Evolutionary conservation across 805 yeast genomes (phyloP).

Genomic region (Saccharomycopsis sp.): DNA sequence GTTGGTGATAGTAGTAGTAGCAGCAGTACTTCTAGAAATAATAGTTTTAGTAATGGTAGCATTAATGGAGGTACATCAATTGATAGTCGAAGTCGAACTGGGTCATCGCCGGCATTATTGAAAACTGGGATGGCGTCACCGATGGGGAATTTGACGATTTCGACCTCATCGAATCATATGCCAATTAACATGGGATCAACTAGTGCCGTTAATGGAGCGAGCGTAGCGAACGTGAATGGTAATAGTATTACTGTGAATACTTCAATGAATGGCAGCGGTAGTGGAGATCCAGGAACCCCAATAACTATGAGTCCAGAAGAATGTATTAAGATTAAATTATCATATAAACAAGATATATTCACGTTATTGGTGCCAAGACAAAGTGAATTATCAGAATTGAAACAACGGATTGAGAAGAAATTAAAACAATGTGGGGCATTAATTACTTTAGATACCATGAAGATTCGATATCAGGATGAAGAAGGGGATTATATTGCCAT

Average conservation of each 20-base stretch:
- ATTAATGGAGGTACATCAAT: not conserved
- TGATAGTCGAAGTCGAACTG: conserved; percentile 5
- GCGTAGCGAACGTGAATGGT: conserved; percentile 23
- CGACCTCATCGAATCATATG: not conserved
- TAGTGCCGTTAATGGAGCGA: not conserved
- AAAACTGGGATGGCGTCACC: not conserved
- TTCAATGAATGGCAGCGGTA: conserved; percentile 25
- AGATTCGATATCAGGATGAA: conserved; percentile 82
- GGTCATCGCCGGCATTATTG: conserved; percentile 8
- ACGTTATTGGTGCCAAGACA: conserved; percentile 56
- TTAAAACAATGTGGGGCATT: conserved; percentile 45
- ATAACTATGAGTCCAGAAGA: conserved; percentile 30
- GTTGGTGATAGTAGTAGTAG: not conserved
- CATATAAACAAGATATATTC: conserved; percentile 46
- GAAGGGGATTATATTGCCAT: conserved; percentile 90
- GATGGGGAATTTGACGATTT: not conserved
- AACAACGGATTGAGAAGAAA: conserved; percentile 51
- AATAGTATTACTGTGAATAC: conserved; percentile 27
- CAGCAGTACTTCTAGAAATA: not conserved
- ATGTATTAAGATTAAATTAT: conserved; percentile 34
- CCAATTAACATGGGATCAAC: too few species aligned
- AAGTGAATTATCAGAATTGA: conserved; percentile 44
- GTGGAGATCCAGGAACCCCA: conserved; percentile 12
- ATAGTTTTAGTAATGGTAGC: not conserved
- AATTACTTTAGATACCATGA: conserved; percentile 33